These are phyloP conservation scores for Penicillium sp. DNA, from an alignment of 2,329 filamentous ascomycete species.

Conservation along the genomic window DNA sequence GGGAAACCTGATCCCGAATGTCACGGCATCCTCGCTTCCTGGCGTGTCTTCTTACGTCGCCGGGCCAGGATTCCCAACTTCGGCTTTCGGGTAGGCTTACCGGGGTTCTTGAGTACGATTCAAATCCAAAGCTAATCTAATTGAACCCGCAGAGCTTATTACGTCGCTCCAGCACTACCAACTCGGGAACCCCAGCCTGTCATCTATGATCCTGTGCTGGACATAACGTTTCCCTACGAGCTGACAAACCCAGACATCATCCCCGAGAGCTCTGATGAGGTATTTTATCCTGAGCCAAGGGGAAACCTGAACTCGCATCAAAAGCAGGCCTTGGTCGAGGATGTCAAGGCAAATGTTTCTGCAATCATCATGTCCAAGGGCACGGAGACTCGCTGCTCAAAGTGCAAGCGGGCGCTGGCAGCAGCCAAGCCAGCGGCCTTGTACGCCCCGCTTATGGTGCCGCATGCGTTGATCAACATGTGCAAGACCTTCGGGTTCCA, in stretches of 20 bases:
- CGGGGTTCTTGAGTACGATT: neutral
- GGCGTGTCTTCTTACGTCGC: constrained; percentile 32
- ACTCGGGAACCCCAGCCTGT: constrained; percentile 59
- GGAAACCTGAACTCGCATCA: constrained; percentile 48
- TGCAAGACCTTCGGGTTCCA: constrained; percentile 55
- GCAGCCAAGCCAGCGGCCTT: constrained; percentile 57
- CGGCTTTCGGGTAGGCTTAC: constrained; percentile 48
- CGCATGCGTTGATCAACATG: constrained; percentile 55
- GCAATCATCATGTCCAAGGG: constrained; percentile 48
- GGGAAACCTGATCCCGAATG: constrained; percentile 7
- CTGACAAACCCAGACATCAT: constrained; percentile 59
- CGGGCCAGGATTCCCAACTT: constrained; percentile 55
- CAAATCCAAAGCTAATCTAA: constrained; percentile 17
- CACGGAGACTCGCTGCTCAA: constrained; percentile 53
- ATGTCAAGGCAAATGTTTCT: constrained; percentile 50
- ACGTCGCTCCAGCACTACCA: constrained; percentile 50
- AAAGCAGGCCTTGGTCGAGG: constrained; percentile 49
- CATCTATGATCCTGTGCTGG: constrained; percentile 58
- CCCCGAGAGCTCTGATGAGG: constrained; percentile 55
- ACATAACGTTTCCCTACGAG: constrained; percentile 58
- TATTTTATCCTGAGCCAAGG: constrained; percentile 54
- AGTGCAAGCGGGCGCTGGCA: constrained; percentile 56
- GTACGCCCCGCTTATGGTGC: constrained; percentile 54
- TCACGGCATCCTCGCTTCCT: constrained; percentile 23
- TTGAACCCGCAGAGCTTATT: constrained; percentile 38